Percentiles rank a stretch among this genome's conserved stretches.
These are phyloP conservation scores for Boletus subcaerulescens DNA, from an alignment of 768 basidiomycete genomes.

Conservation along the genomic window DNA sequence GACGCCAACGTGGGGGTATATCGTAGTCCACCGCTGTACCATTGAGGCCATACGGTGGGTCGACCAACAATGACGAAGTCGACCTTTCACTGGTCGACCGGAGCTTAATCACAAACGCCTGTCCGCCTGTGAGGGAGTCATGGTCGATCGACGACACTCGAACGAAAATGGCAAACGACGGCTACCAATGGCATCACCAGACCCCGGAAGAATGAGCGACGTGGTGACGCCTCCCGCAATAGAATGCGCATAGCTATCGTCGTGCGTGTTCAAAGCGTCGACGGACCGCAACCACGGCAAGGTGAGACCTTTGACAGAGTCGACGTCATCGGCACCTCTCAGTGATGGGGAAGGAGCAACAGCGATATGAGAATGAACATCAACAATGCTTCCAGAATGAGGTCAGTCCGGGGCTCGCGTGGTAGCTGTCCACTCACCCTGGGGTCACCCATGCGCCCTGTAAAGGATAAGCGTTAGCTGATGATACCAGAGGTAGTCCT, in stretches of 20 bases:
- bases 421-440: slow-evolving; percentile 15
- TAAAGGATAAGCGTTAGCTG: background rate
- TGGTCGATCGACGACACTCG: background rate
- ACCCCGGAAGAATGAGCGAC: slow-evolving; percentile 72
- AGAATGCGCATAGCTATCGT: slow-evolving; percentile 53
- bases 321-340: slow-evolving; percentile 47
- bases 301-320: slow-evolving; percentile 44
- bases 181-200: slow-evolving; percentile 56
- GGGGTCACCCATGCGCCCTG: slow-evolving; percentile 70
- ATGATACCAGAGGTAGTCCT: background rate
- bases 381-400: slow-evolving; percentile 38
- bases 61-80: slow-evolving; percentile 64
- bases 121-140: slow-evolving; percentile 50
- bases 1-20: slow-evolving; percentile 54
- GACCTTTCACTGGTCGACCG: slow-evolving; percentile 70
- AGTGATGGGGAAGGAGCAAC: slow-evolving; percentile 39
- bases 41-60: slow-evolving; percentile 62
- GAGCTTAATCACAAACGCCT: slow-evolving; percentile 75
- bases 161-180: background rate
- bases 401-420: background rate
- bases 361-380: slow-evolving; percentile 58
- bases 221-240: slow-evolving; percentile 74
- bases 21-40: slow-evolving; percentile 31
- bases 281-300: slow-evolving; percentile 66
- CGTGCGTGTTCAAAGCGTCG: slow-evolving; percentile 76